Percentiles rank a stretch among this genome's conserved stretches.
phyloP scores from a whole-genome alignment of 257 asterid species.

The Solanum chaucha region DNA sequence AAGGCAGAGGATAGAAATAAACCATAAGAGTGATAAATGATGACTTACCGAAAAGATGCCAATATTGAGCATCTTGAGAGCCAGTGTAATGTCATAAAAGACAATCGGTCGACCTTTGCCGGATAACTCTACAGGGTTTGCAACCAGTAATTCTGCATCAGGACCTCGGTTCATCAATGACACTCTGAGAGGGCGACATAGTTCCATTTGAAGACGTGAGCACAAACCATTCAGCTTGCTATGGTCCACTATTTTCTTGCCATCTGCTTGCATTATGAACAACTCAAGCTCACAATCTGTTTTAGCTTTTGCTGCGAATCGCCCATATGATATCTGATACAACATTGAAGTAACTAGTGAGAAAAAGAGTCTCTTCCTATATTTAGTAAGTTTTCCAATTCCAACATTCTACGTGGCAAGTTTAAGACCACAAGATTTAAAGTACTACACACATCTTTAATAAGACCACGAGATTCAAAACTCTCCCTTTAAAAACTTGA shows the following conservation, averaged over 20 bases:
- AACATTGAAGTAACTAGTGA: neutral
- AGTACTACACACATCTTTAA: neutral
- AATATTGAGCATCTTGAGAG: slow-evolving; percentile 66
- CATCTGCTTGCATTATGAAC: slow-evolving; percentile 77
- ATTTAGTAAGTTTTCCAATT: neutral
- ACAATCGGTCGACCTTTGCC: slow-evolving; percentile 89
- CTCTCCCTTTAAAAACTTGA: neutral
- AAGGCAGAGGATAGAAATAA: neutral
- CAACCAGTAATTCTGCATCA: slow-evolving; percentile 73
- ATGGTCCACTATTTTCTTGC: slow-evolving; percentile 71
- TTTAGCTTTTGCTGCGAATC: slow-evolving; percentile 43
- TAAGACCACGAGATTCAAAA: neutral
- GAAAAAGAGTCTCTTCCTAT: neutral
- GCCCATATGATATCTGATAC: slow-evolving; percentile 74
- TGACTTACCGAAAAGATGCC: slow-evolving; percentile 67
- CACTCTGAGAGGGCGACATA: slow-evolving; percentile 78
- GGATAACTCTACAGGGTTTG: slow-evolving; percentile 75
- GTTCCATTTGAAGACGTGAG: slow-evolving; percentile 58
- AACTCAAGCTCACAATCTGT: slow-evolving; percentile 69
- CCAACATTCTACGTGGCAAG: neutral
- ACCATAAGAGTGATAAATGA: neutral
- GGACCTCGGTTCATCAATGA: slow-evolving; percentile 76
- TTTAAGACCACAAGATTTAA: neutral
- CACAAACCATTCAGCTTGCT: slow-evolving; percentile 42
- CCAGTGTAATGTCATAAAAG: slow-evolving; percentile 73